Conservation (phyloP, 306 rosid genomes). For the Potentilla sterilis region DNA sequence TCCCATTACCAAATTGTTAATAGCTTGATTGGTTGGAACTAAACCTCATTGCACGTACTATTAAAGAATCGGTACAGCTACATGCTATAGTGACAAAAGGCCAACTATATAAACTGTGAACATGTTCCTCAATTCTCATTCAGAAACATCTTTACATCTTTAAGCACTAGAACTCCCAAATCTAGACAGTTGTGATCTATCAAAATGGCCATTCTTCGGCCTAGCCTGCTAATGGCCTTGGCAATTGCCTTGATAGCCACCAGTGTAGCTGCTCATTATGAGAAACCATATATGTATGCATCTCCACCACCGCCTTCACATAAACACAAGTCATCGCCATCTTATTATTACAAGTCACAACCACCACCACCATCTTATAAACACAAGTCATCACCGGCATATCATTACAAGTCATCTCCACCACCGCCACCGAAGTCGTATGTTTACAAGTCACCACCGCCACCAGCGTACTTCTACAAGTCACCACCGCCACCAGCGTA, state of each 20-base stretch:
- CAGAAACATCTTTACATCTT: neutral
- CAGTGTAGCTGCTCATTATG: constrained; percentile 28
- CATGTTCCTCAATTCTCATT: neutral
- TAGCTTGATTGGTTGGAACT: neutral
- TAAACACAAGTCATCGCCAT: constrained; percentile 6
- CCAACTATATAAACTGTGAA: neutral
- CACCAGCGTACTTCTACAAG: no score
- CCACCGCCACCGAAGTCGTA: no score
- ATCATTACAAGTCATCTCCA: no score
- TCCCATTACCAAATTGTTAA: neutral
- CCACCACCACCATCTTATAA: neutral
- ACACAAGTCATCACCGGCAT: no score
- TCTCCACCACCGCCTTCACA: constrained; percentile 9
- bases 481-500: no score
- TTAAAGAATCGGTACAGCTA: neutral
- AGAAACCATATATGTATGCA: constrained; percentile 21
- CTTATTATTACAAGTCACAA: neutral
- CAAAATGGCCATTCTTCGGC: neutral
- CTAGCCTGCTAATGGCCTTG: constrained; percentile 37
- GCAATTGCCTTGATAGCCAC: constrained; percentile 42
- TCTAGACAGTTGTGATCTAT: no score
- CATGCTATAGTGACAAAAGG: no score
- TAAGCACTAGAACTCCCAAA: neutral
- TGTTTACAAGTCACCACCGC: no score
- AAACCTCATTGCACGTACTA: no score